Base-by-base conservation (phyloP, 176 grass and related monocot genomes). In the Urochloa ruziziensis region DNA sequence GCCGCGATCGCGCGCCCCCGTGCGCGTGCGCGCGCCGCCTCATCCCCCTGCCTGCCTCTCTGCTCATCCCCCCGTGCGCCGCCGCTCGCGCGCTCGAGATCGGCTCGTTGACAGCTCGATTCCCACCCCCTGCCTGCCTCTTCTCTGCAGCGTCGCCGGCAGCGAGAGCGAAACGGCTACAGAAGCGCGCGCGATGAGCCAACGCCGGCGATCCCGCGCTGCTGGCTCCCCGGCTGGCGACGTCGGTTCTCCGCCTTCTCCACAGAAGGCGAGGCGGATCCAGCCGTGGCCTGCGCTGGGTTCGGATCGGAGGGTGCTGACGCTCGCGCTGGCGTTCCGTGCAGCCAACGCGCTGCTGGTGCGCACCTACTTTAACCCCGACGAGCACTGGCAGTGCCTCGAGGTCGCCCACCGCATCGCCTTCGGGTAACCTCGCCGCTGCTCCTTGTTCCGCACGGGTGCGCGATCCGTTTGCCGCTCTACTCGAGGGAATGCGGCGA, bases 371-470 rank as follows among this genome's bases (percentile, higher is more conserved):
- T 98, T 95, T 87, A 98, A 98, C 59, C 96, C 93, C 29, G 91
- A 93, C 67, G 96, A 98, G 84, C 96, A 98, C 64, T 95, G 96
- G 96, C 93, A 98, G 77, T 87, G 89, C 36, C 90, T 95, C n/a
- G 96, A 98, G 91, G 96, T 98, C 67, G 91, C 96, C 54, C 96
- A 98, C 79, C 91, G 85, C 85, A 7, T 95, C 82, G 74, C 89
- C 32, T 98, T 98, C 28, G 91, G 96, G 93, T 98, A 90, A 6
- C 65, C 68, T 48, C 6, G 21, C 32, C 25, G 13, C 81, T 6
- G 11, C 40, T 62, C 44, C 23, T 40, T 63, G 5, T 46, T 15
- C 18, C 27, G 0, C 16, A 1, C 15, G 28, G 8, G 47, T 25
- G 18, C 29, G 27, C n/a, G 49, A 81, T 30, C 37, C 23, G 25